Conservation (phyloP, 2,329 filamentous ascomycete genomes). For the Xylaria sp. region DNA sequence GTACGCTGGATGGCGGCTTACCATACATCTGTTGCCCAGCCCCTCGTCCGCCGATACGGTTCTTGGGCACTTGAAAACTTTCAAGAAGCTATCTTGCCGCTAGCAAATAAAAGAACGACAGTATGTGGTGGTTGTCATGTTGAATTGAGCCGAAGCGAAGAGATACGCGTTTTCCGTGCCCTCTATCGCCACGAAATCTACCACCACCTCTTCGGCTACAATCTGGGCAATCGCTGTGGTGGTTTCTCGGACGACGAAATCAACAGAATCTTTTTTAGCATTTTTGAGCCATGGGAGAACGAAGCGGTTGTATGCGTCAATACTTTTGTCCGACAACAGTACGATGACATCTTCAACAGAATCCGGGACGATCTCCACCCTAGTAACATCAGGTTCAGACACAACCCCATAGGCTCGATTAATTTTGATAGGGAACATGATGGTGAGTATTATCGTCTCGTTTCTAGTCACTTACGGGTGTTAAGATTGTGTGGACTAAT, state of each 20-base stretch:
- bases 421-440: neutral
- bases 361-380: neutral
- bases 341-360: constrained; percentile 4
- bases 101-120: neutral
- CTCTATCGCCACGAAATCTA: constrained; percentile 41
- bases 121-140: neutral
- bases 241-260: neutral
- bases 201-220: constrained; percentile 34
- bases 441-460: neutral
- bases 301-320: constrained; percentile 18
- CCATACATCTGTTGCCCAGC: constrained; percentile 27
- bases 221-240: constrained; percentile 17
- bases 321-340: neutral
- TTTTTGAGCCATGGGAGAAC: constrained; percentile 17
- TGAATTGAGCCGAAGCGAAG: constrained; percentile 31
- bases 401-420: neutral
- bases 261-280: neutral
- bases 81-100: neutral
- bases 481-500: neutral
- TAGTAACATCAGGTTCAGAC: neutral
- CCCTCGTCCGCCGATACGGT: constrained; percentile 20
- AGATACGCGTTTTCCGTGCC: constrained; percentile 39
- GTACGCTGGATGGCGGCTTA: constrained; percentile 31
- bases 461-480: neutral
- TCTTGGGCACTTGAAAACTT: constrained; percentile 28